These are phyloP conservation scores for Trichoderma virens DNA, from an alignment of 495 filamentous ascomycete genomes.

Conservation along the genomic window DNA sequence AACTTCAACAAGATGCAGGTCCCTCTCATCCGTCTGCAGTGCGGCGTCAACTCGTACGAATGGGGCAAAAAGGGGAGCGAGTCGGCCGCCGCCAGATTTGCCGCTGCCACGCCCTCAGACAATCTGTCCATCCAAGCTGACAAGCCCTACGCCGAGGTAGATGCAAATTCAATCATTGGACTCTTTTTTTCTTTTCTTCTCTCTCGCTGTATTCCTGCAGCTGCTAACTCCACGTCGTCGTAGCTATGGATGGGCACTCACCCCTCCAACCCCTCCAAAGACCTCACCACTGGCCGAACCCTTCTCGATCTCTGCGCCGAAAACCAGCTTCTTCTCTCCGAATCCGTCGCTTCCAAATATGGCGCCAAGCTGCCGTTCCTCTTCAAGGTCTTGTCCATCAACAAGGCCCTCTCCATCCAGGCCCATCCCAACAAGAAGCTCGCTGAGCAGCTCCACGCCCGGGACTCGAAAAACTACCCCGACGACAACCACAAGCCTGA, in stretches of 20 bases:
- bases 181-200: neutral
- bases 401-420: slow-evolving; percentile 93
- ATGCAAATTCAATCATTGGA: neutral
- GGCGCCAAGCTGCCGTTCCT: slow-evolving; percentile 82
- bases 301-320: slow-evolving; percentile 85
- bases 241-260: slow-evolving; percentile 99
- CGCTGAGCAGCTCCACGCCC: slow-evolving; percentile 77
- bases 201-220: neutral
- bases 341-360: slow-evolving; percentile 62
- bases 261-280: slow-evolving; percentile 88
- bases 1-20: slow-evolving; percentile 33
- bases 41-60: slow-evolving; percentile 97
- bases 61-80: slow-evolving; percentile 90
- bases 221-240: slow-evolving; percentile 12
- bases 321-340: slow-evolving; percentile 73
- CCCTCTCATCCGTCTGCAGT: slow-evolving; percentile 85
- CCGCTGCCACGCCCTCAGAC: slow-evolving; percentile 62
- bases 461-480: slow-evolving; percentile 89
- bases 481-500: slow-evolving; percentile 99
- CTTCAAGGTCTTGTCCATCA: slow-evolving; percentile 93
- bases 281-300: slow-evolving; percentile 73
- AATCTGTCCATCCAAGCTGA: slow-evolving; percentile 71
- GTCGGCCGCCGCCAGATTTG: slow-evolving; percentile 72
- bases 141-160: slow-evolving; percentile 83
- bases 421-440: slow-evolving; percentile 98